Conservation (phyloP, 1,139 yeast species). For the Debaryomyces fabryi region DNA sequence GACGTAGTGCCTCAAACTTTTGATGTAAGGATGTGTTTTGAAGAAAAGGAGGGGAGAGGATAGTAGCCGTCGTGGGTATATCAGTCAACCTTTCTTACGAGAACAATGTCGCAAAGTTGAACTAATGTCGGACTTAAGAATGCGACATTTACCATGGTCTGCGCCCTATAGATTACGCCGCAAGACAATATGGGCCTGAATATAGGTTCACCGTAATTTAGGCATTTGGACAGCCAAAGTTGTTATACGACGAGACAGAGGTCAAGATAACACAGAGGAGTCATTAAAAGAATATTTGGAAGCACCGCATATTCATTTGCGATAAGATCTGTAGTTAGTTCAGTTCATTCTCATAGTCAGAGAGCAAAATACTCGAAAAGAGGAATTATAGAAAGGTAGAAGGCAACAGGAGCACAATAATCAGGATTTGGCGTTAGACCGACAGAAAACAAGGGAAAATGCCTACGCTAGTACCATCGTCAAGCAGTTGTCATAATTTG, state of each 20-base stretch:
- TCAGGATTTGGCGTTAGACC: background rate
- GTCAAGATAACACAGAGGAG: background rate
- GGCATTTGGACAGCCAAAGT: background rate
- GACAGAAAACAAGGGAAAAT: conserved; percentile 19
- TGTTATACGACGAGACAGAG: background rate
- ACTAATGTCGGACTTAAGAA: background rate
- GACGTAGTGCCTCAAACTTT: background rate
- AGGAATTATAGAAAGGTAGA: background rate
- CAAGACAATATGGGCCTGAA: background rate
- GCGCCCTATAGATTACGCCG: background rate
- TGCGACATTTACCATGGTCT: background rate
- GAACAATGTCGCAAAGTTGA: background rate
- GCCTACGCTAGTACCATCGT: conserved; percentile 51
- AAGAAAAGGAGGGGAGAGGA: background rate
- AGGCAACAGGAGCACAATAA: background rate
- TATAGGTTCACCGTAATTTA: background rate
- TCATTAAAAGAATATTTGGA: background rate
- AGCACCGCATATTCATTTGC: background rate
- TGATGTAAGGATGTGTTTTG: background rate
- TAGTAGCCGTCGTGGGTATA: background rate
- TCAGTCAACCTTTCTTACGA: background rate
- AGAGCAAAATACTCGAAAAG: background rate
- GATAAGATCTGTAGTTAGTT: background rate
- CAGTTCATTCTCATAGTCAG: background rate
- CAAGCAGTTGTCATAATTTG: conserved; percentile 51